These are phyloP conservation scores for Wickerhamomyces xylosicus DNA, from an alignment of 805 yeast species.

Conservation along the genomic window DNA sequence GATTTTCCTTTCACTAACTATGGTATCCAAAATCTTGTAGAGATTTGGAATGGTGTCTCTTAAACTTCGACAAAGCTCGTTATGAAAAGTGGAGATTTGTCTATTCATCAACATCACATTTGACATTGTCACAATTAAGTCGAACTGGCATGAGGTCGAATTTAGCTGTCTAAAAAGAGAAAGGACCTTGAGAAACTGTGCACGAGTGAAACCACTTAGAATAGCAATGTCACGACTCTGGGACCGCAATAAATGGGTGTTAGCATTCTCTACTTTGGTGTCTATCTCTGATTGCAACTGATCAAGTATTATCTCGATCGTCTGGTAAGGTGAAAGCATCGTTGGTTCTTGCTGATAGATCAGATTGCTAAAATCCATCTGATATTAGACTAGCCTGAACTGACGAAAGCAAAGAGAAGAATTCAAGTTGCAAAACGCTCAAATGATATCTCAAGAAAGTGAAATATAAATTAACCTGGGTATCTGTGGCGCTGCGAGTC, in stretches of 20 bases:
- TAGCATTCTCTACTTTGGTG: not conserved
- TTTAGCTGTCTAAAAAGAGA: not conserved
- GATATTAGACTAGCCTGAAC: too few relatives aligned
- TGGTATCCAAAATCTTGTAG: constrained; percentile 10
- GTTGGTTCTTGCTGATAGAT: not conserved
- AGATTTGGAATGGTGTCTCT: constrained; percentile 7
- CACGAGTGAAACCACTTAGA: not conserved
- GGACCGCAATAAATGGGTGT: not conserved
- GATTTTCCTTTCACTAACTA: constrained; percentile 17
- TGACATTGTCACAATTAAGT: constrained; percentile 12
- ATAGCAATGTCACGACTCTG: not conserved
- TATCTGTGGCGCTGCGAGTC: too few relatives aligned
- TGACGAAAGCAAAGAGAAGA: too few relatives aligned
- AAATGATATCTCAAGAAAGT: too few relatives aligned
- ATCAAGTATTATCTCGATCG: not conserved
- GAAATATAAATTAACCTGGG: too few relatives aligned
- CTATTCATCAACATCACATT: constrained; percentile 14
- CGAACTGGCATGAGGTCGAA: constrained; percentile 6
- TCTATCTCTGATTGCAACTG: too few relatives aligned
- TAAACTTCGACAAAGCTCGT: not conserved
- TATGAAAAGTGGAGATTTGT: constrained; percentile 5
- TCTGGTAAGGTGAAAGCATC: not conserved
- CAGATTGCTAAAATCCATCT: not conserved
- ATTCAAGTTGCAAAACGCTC: too few relatives aligned
- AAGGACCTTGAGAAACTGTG: not conserved